Base-by-base conservation (phyloP, 2,329 filamentous ascomycete species). In the Neonectria sp. region DNA sequence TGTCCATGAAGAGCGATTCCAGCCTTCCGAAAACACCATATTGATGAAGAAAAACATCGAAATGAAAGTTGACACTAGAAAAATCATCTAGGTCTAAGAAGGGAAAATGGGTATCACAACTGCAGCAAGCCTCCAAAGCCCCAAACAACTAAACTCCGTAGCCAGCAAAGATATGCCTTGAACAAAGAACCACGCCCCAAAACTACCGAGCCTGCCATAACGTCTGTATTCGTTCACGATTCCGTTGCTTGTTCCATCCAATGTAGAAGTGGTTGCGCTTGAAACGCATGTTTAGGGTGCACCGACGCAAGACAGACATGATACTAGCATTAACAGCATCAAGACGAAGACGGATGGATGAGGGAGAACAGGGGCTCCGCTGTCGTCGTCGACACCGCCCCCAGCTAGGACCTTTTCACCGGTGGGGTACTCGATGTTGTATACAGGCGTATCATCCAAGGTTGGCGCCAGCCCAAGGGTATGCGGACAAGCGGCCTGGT, bases 361-460 rank as follows among this genome's bases (percentile, higher is more conserved):
- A 1, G 35, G 33, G 6, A 63, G 43, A 3, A 49, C 48, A 13
- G 49, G 45, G 2, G 64, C 67, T 2, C 55, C 63, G 31, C 60
- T 60, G 25, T 57, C 67, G 21, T 62, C 63, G 29, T 57, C 58
- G n/a, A 63, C 51, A 25, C 61, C 60, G 7, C 74, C 71, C 1
- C 70, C 67, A 1, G 83, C 84, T 25, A 81, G 67, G 1, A 85
- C 81, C 55, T 76, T 79, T 33, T 83, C 71, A 3, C 85, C 86
- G 2, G 78, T 82, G 1, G 82, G 82, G 63, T 87, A 88, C 27
- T 77, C 72, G 48, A 88, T 82, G 68, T 88, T 85, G 59, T 80
- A 85, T 6, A 87, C 85, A 0, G 83, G 81, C 1, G 78, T 68
- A 5, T 73, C 73, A 17, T 79, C 80, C 55, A 87, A 74, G 4